Evolutionary conservation across 257 asterid genomes (phyloP).

Genomic region (Orobanche coerulescens): DNA sequence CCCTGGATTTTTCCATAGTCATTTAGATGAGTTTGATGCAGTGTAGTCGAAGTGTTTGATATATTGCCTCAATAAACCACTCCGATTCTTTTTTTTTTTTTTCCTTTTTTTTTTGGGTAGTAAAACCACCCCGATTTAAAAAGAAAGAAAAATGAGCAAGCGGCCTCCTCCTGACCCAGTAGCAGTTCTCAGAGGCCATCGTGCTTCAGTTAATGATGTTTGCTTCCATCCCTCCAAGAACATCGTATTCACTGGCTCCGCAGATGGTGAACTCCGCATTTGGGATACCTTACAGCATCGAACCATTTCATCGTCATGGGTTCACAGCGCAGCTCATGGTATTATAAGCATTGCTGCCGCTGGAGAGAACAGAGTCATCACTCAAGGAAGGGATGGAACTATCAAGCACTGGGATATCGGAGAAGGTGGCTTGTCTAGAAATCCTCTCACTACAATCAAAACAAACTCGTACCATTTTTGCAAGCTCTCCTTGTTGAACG

Average conservation of each 20-base stretch:
- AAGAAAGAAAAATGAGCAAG: conserved; percentile 44
- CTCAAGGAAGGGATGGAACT: conserved; percentile 93
- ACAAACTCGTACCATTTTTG: conserved; percentile 87
- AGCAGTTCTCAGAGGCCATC: conserved; percentile 91
- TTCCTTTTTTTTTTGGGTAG: too few relatives aligned
- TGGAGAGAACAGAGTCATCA: conserved; percentile 58
- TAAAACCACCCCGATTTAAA: background rate
- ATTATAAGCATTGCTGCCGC: conserved; percentile 51
- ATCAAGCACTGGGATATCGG: conserved; percentile 79
- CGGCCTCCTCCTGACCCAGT: conserved; percentile 87
- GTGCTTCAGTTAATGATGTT: conserved; percentile 75
- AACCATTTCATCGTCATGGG: conserved; percentile 78
- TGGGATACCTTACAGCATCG: conserved; percentile 83
- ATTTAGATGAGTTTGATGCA: background rate
- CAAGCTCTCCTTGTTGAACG: conserved; percentile 61
- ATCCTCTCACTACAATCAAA: conserved; percentile 52
- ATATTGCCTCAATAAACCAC: conserved; percentile 29
- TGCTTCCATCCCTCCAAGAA: conserved; percentile 69
- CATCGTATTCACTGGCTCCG: conserved; percentile 62
- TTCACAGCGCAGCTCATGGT: conserved; percentile 90
- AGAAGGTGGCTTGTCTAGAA: conserved; percentile 61
- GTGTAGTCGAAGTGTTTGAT: conserved; percentile 32
- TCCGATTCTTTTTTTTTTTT: too few relatives aligned
- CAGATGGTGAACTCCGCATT: conserved; percentile 86
- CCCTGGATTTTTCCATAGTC: too few relatives aligned